Percentiles rank a stretch among this genome's conserved stretches.
These are phyloP conservation scores for Aspergillus glaucus DNA, from an alignment of 2,329 filamentous ascomycete genomes.

Conservation along the genomic window DNA sequence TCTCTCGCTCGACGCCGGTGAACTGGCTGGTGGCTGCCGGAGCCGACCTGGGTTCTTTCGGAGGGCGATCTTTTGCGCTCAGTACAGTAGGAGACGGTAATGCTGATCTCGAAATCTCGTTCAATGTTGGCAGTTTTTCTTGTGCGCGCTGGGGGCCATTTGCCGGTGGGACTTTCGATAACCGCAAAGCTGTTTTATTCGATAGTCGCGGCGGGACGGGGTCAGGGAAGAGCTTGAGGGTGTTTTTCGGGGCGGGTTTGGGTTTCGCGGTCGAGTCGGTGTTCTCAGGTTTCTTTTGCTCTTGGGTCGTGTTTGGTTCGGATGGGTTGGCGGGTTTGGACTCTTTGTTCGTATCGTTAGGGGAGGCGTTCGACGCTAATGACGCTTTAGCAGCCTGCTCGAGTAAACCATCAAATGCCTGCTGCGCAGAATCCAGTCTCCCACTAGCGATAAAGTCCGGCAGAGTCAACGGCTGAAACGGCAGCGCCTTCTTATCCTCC, in stretches of 20 bases:
- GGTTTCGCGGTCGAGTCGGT: neutral
- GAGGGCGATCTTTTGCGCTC: neutral
- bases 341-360: neutral
- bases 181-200: conserved; percentile 20
- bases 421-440: too few relatives aligned
- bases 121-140: neutral
- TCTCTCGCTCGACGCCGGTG: neutral
- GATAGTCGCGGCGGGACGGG: conserved; percentile 25
- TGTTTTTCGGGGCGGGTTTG: neutral
- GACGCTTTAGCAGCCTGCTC: too few relatives aligned
- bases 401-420: neutral
- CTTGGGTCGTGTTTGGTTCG: neutral
- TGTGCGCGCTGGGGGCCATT: conserved; percentile 6
- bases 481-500: conserved; percentile 17
- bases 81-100: neutral
- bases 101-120: too few relatives aligned
- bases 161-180: conserved; percentile 13
- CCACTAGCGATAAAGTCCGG: neutral
- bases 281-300: neutral
- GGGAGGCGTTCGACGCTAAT: neutral
- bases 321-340: too few relatives aligned
- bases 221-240: conserved; percentile 30
- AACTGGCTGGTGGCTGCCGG: neutral
- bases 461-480: conserved; percentile 8
- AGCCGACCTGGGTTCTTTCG: neutral